Conservation (phyloP, 2,329 filamentous ascomycete genomes). For the Ceratocystiopsis sp. region DNA sequence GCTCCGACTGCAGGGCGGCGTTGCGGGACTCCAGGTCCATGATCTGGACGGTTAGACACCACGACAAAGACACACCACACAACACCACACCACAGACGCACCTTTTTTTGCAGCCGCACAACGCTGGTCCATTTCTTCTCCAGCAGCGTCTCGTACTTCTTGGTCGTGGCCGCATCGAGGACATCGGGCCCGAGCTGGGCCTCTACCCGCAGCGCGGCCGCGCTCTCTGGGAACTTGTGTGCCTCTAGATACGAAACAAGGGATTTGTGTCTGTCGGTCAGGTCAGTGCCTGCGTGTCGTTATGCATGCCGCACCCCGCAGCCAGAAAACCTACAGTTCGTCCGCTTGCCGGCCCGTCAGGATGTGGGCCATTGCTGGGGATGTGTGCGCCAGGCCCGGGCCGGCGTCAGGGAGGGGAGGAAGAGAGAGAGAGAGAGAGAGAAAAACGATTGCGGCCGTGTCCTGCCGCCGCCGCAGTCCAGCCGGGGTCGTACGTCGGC, state of each 20-base stretch:
- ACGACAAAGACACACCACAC: background rate
- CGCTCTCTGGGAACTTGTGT: slow-evolving; percentile 52
- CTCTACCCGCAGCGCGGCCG: slow-evolving; percentile 59
- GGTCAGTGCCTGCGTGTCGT: too few relatives aligned
- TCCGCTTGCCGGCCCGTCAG: slow-evolving; percentile 52
- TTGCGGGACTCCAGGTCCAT: slow-evolving; percentile 79
- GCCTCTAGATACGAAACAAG: slow-evolving; percentile 77
- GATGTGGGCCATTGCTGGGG: slow-evolving; percentile 4
- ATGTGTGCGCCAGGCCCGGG: slow-evolving; percentile 4
- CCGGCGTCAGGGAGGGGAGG: background rate
- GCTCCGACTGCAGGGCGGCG: slow-evolving; percentile 56
- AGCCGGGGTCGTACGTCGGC: too few relatives aligned
- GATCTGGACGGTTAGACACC: slow-evolving; percentile 37
- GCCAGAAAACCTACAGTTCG: slow-evolving; percentile 52
- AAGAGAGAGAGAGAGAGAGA: background rate
- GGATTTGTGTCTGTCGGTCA: slow-evolving; percentile 70
- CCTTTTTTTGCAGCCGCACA: slow-evolving; percentile 90
- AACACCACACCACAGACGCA: slow-evolving; percentile 21
- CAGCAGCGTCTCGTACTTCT: slow-evolving; percentile 85
- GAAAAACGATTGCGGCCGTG: background rate
- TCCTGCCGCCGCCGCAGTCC: too few relatives aligned
- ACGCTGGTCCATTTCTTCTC: slow-evolving; percentile 99
- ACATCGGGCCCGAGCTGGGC: slow-evolving; percentile 43
- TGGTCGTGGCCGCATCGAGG: slow-evolving; percentile 66
- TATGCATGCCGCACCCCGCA: too few relatives aligned